These are phyloP conservation scores for Brasilioporus rufonigricans DNA, from an alignment of 768 basidiomycete species.

Conservation along the genomic window DNA sequence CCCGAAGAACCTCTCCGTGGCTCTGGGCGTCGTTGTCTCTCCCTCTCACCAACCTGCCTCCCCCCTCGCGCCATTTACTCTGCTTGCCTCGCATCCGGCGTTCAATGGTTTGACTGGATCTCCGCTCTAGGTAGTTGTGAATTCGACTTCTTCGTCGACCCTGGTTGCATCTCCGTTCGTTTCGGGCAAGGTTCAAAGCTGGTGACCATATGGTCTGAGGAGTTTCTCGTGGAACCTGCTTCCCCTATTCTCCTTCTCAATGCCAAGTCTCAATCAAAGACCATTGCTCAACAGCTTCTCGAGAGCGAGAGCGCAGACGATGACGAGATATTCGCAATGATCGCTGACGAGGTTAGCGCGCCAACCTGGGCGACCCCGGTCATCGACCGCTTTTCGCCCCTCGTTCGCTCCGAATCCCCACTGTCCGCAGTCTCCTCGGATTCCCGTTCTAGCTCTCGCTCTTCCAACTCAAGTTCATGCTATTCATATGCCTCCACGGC, in stretches of 20 bases:
- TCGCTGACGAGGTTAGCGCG: slow-evolving; percentile 66
- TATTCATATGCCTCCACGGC: slow-evolving; percentile 67
- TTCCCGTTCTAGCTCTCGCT: slow-evolving; percentile 54
- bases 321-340: slow-evolving; percentile 69
- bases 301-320: slow-evolving; percentile 72
- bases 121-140: slow-evolving; percentile 61
- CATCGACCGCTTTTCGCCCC: slow-evolving; percentile 54
- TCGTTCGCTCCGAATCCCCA: slow-evolving; percentile 54
- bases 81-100: slow-evolving; percentile 64
- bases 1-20: slow-evolving; percentile 62
- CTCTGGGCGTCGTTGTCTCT: slow-evolving; percentile 71
- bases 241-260: slow-evolving; percentile 18
- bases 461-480: slow-evolving; percentile 71
- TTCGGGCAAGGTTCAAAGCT: slow-evolving; percentile 46
- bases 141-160: slow-evolving; percentile 80
- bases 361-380: slow-evolving; percentile 71
- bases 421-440: slow-evolving; percentile 54
- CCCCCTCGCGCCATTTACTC: slow-evolving; percentile 72
- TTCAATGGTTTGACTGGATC: slow-evolving; percentile 86
- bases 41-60: slow-evolving; percentile 63
- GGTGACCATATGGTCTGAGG: slow-evolving; percentile 68
- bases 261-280: slow-evolving; percentile 42
- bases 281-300: slow-evolving; percentile 70
- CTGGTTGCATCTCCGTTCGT: slow-evolving; percentile 73
- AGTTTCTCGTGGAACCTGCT: slow-evolving; percentile 33